phyloP scores from a whole-genome alignment of 2,329 filamentous ascomycete species.

The Aspergillus novofumigatus region DNA sequence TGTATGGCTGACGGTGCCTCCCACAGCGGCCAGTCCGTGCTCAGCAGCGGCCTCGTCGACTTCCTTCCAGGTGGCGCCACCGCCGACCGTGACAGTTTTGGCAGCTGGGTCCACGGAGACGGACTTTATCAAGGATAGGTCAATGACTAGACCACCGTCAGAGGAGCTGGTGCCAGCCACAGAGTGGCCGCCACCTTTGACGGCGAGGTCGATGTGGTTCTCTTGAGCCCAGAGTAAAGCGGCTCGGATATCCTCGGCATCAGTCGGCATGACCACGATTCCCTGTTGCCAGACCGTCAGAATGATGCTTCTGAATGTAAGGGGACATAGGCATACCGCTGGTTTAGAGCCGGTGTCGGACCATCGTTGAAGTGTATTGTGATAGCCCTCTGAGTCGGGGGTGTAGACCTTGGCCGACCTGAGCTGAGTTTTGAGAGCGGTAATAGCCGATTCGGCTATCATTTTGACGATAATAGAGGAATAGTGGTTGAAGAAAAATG shows the following conservation, averaged over 20 bases:
- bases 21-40: slow-evolving; percentile 55
- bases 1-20: slow-evolving; percentile 60
- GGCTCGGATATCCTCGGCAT: slow-evolving; percentile 38
- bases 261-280: slow-evolving; percentile 43
- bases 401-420: slow-evolving; percentile 15
- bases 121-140: slow-evolving; percentile 50
- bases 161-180: slow-evolving; percentile 53
- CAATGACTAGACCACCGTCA: slow-evolving; percentile 54
- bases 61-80: slow-evolving; percentile 54
- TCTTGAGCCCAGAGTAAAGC: slow-evolving; percentile 45
- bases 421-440: slow-evolving; percentile 7
- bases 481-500: no score
- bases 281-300: slow-evolving; percentile 28
- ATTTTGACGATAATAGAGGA: neutral
- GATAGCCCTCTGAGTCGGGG: slow-evolving; percentile 20
- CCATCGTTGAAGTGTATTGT: slow-evolving; percentile 24
- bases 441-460: slow-evolving; percentile 6
- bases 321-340: slow-evolving; percentile 19
- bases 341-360: slow-evolving; percentile 27
- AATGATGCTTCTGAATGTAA: neutral
- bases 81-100: slow-evolving; percentile 48
- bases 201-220: slow-evolving; percentile 22
- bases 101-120: slow-evolving; percentile 47
- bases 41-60: slow-evolving; percentile 51
- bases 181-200: slow-evolving; percentile 41